Base-by-base conservation (phyloP, 169 alveolate genomes). In the Babesia ovis region DNA sequence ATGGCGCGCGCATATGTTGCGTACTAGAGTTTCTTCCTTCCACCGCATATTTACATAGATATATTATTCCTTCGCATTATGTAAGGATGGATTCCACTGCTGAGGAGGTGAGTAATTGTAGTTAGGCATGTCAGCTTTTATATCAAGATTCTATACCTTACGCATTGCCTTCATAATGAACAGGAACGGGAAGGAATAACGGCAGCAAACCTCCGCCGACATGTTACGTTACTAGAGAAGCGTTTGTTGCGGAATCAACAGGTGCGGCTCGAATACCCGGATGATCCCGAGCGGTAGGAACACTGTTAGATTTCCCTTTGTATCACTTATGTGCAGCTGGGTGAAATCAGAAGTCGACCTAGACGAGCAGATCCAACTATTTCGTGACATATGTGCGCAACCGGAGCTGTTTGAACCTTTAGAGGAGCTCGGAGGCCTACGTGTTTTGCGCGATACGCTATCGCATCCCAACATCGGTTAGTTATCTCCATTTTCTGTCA, bases 291-390 rank as follows among this genome's bases (percentile, higher is more conserved):
- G 45, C 57, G 69, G 89, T 81, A 54, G 31, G 68, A 12, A 12
- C 32, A 20, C 18, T 35, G 37, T 23, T 31, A 14, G 8, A 14
- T 22, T 27, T 6, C 22, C 27, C 34, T 1, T 12, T 11, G 39
- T 27, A 16, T 43, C 31, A 43, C 35, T 23, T 5, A 5, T 8
- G 20, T 20, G 4, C 59, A 81, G 89, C 2, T 81, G 89, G 89
- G 48, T 88, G 18, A 88, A 85, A 68, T 80, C 91, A 20, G 93
- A 88, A 37, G 93, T 88, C 6, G 93, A 88, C 45, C 56, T 88
- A 57, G 93, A 88, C 20, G 93, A 88, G 27, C 92, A 88, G 67
- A 77, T 88, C 16, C 39, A 75, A n/a, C 41, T 61, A 35, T 77
- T 86, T 68, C 32, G 60, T 20, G 86, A 73, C 41, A 34, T 88